A percentile compares a stretch with the other conserved stretches of the same genome.
Conservation (phyloP, 2,329 filamentous ascomycete species). For the Pseudovirgaria hyperparasitica region DNA sequence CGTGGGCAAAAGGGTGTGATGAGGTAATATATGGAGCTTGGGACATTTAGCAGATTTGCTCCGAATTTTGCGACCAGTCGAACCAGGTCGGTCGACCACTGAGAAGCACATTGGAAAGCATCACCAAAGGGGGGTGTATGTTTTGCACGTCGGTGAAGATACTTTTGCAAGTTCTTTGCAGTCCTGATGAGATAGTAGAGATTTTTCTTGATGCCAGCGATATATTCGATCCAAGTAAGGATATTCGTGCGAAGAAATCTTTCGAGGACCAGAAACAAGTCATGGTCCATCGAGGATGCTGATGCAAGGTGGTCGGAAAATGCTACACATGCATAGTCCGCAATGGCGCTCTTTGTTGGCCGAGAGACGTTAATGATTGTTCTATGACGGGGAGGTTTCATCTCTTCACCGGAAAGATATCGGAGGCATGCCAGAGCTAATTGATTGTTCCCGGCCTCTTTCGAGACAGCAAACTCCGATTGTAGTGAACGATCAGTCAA, state of each 20-base stretch:
- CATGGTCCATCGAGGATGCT: background rate
- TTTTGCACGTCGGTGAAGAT: background rate
- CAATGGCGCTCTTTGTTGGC: background rate
- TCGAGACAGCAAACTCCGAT: background rate
- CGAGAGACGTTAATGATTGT: background rate
- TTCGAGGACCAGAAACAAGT: background rate
- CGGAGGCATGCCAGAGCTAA: background rate
- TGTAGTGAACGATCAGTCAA: background rate
- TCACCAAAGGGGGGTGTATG: background rate
- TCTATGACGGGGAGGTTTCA: background rate
- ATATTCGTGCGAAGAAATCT: background rate
- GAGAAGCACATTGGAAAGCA: background rate
- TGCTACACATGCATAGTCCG: background rate
- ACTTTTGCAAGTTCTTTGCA: slow-evolving; percentile 1
- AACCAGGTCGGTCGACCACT: slow-evolving; percentile 3
- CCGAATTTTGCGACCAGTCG: slow-evolving; percentile 3
- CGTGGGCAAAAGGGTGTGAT: slow-evolving; percentile 2
- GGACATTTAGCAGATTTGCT: background rate
- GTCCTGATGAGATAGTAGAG: background rate
- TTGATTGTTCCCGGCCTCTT: background rate
- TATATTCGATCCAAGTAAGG: slow-evolving; percentile 1
- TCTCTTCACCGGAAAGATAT: background rate
- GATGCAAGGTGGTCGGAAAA: slow-evolving; percentile 1
- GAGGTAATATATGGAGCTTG: slow-evolving; percentile 2
- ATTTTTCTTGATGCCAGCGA: background rate